Conservation (phyloP, 306 rosid species). For the Lagenaria siceraria region DNA sequence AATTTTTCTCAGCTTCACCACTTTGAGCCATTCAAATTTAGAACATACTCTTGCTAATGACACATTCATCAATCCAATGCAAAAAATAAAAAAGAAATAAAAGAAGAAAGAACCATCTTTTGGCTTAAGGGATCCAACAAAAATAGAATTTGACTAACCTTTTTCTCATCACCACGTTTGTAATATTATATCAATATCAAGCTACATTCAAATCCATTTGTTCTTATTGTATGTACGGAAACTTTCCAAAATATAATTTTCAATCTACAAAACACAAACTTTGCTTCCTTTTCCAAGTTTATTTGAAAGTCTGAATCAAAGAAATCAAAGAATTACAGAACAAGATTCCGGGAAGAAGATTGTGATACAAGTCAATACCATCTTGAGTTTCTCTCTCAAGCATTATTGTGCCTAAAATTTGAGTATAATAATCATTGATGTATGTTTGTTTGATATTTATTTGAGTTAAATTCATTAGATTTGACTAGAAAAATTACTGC, state of each 20-base stretch:
- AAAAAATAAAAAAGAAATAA: background rate
- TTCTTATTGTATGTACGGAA: background rate
- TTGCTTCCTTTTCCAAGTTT: background rate
- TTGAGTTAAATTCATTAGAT: background rate
- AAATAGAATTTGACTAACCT: background rate
- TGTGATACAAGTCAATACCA: background rate
- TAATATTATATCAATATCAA: background rate
- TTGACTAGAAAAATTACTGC: background rate
- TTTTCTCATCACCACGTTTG: background rate
- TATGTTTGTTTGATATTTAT: background rate
- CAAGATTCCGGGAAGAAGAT: background rate
- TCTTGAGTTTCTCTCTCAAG: background rate
- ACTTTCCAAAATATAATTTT: background rate
- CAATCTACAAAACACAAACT: background rate
- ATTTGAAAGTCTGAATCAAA: background rate
- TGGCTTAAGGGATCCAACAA: background rate
- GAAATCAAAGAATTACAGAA: background rate
- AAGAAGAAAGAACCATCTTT: background rate
- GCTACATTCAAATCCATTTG: background rate
- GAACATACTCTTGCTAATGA: background rate
- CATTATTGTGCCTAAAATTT: background rate
- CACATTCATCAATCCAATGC: background rate
- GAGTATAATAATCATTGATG: background rate
- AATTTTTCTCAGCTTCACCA: background rate
- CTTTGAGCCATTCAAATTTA: background rate